Percentiles rank a stretch among this genome's conserved stretches.
These are phyloP conservation scores for Cyclostephanos invisitatus DNA, from an alignment of 108 stramenopile species.

Conservation along the genomic window DNA sequence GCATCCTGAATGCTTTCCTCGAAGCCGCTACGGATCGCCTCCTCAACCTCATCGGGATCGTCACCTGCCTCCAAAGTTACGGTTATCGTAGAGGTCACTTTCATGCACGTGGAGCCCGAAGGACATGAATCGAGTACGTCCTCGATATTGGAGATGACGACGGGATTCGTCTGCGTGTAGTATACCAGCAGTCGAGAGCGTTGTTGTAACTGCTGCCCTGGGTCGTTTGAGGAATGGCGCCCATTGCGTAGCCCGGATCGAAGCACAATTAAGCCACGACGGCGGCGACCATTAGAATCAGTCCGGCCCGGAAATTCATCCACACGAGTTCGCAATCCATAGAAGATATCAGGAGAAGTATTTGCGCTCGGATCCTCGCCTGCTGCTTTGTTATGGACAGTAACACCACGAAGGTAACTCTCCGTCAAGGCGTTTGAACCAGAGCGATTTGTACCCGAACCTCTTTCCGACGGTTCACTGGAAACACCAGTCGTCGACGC, in stretches of 20 bases:
- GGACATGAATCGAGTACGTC: constrained; percentile 42
- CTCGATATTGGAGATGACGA: constrained; percentile 44
- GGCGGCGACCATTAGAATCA: not conserved
- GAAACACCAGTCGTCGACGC: too few relatives aligned
- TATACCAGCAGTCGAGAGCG: not conserved
- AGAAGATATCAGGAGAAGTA: too few relatives aligned
- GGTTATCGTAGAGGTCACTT: constrained; percentile 33
- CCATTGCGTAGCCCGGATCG: not conserved
- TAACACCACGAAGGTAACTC: too few relatives aligned
- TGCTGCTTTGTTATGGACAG: too few relatives aligned
- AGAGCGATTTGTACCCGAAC: too few relatives aligned
- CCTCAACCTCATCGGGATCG: constrained; percentile 29
- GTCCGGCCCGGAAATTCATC: not conserved
- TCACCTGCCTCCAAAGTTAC: constrained; percentile 68
- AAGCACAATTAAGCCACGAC: not conserved
- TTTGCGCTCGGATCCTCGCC: too few relatives aligned
- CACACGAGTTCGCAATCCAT: not conserved
- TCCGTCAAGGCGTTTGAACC: too few relatives aligned
- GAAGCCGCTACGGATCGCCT: constrained; percentile 43
- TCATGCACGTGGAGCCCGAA: constrained; percentile 39
- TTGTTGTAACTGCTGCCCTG: not conserved
- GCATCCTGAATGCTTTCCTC: constrained; percentile 45
- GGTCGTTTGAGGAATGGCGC: not conserved
- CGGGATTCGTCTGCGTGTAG: constrained; percentile 28
- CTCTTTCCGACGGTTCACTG: too few relatives aligned